Base-by-base conservation (phyloP, 2,329 filamentous ascomycete genomes). In the Aspergillus sp. region DNA sequence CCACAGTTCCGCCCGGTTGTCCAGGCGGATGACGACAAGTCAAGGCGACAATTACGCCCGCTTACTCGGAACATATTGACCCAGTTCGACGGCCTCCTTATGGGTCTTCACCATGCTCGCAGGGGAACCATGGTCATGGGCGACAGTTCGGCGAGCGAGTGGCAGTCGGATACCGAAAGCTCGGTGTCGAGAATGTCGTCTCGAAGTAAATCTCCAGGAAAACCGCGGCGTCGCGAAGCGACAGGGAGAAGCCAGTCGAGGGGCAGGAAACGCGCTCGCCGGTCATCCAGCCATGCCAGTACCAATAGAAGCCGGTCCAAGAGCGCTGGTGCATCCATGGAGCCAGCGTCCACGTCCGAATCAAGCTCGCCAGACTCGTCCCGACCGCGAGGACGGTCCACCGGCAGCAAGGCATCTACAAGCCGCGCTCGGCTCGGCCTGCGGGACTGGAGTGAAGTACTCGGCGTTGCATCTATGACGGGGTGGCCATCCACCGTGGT, bases 391-490 rank as follows among this genome's bases (percentile, higher is more conserved):
- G 37, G 35, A 2, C 36, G 40, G 6, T 50, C 49, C 3, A 14
- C 37, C 11, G 41, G 33, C 14, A 37, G 41, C 22, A 26, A 38
- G 29, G 31, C 31, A 16, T 30, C 40, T 17, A 20, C 19, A 15
- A 39, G 30, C 29, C 34, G 41, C 19, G 13, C 35, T 20, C 35
- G 45, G 33, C 47, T 50, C 22, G 51, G 52, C 16, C 62, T 76
- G 8, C 72, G 82, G 14, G 82, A 93, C 60, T 96, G 89, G 89
- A 82, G 78, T 44, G 84, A 93, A 44, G 73, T 95, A 1, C 61
- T 95, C 16, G 83, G 83, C 1, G 69, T 86, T 1, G 89, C 89
- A 2, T 72, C 83, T 0, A 61, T 93, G 30, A 74, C 74, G 2
- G 85, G 82, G 0, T 88, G 86, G 58, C 65, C 81, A 1, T 57